Evolutionary conservation across 2,329 filamentous ascomycete species (phyloP).

Genomic region (Fusarium sp.): DNA sequence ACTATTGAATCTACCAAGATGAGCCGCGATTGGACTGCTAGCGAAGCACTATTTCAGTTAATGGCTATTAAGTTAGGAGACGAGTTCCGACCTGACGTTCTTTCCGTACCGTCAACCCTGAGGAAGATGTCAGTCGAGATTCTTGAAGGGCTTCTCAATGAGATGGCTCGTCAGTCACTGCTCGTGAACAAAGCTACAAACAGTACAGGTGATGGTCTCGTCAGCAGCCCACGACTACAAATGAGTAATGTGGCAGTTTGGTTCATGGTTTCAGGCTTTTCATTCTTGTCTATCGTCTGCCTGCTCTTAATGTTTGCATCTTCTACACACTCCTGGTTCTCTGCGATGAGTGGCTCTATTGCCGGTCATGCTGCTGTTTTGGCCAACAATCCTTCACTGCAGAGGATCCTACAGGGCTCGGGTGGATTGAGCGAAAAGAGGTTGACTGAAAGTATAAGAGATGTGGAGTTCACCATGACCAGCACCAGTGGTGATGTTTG

Average conservation of each 20-base stretch:
- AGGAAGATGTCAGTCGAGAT: neutral
- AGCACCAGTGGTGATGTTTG: accelerated
- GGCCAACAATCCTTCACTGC: neutral
- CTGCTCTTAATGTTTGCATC: neutral
- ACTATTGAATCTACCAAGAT: accelerated
- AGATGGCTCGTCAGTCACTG: neutral
- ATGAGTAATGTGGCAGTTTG: accelerated
- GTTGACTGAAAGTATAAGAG: accelerated
- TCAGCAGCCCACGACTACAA: accelerated
- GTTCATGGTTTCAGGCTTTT: neutral
- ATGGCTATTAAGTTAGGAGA: neutral
- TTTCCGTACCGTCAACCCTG: accelerated
- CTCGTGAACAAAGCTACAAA: neutral
- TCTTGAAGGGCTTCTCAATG: accelerated
- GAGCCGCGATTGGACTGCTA: neutral
- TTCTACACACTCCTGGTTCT: accelerated
- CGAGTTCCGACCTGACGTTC: neutral
- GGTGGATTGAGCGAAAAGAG: neutral
- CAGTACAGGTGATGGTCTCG: neutral
- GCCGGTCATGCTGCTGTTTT: accelerated
- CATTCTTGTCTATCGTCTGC: accelerated
- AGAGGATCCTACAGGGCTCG: accelerated
- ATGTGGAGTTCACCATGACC: accelerated
- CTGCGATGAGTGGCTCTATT: neutral
- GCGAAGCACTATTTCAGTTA: neutral